These are phyloP conservation scores for Pythium utonaiense DNA, from an alignment of 352 stramenopile genomes.

Conservation along the genomic window DNA sequence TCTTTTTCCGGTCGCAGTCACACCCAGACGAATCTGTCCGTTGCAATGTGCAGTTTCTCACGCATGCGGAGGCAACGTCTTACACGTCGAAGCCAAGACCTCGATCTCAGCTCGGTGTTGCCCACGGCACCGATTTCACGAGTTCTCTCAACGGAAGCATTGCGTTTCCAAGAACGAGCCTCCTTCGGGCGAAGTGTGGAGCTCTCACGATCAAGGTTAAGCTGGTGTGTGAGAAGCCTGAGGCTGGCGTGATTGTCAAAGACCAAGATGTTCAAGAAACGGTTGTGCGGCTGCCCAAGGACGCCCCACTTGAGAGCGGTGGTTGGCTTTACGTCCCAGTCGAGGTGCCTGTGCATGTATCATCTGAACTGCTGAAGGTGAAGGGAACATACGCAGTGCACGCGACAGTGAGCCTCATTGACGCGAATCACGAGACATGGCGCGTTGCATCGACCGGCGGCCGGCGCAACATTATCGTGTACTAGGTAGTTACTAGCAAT, in stretches of 20 bases:
- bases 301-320: not conserved
- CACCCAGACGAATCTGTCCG: conserved; percentile 21
- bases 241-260: not conserved
- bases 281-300: not conserved
- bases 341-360: conserved; percentile 40
- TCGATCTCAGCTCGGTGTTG: conserved; percentile 46
- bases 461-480: conserved; percentile 49
- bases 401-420: conserved; percentile 29
- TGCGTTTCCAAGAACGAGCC: conserved; percentile 12
- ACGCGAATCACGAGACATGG: conserved; percentile 31
- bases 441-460: conserved; percentile 35
- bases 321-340: conserved; percentile 33
- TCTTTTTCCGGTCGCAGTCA: conserved; percentile 45
- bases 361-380: conserved; percentile 24
- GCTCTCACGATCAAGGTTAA: conserved; percentile 22
- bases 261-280: not conserved
- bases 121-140: conserved; percentile 47
- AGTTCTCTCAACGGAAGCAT: conserved; percentile 42
- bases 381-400: conserved; percentile 51
- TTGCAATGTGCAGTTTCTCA: conserved; percentile 45
- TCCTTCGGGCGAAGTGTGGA: not conserved
- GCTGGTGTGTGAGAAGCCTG: conserved; percentile 26
- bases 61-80: conserved; percentile 34
- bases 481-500: no score
- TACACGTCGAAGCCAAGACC: conserved; percentile 45